Evolutionary conservation across 176 grass and related monocot genomes (phyloP), one percentile per base, ranked within the genome.

Genomic region (Guadua angustifolia): DNA sequence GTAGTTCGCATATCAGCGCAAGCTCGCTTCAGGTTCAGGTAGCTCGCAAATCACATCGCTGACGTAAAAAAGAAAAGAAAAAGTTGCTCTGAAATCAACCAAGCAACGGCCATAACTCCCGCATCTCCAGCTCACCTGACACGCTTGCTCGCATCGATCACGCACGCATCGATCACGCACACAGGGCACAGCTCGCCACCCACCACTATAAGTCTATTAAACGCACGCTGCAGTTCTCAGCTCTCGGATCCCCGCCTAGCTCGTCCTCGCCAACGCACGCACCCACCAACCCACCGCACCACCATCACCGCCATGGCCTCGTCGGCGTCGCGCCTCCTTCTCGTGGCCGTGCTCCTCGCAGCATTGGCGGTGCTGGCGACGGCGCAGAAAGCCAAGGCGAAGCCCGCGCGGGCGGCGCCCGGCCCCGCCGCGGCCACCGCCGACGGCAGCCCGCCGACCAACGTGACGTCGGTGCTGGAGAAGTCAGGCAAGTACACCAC

Each of bases 201-300:
- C 75, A 90, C 88, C 79, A 85, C 73, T 90, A 82, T 78, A 73
- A 82, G 65, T 82, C 73, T 82, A 90, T 86, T 90, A 86, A 90
- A 90, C 84, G 58, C 88, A 1, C 47, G 4, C 14, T 50, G 73
- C 11, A 24, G 21, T 4, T 50, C 47, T 49, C n/a, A n/a, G n/a
- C 13, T 50, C 47, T 16, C 77, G 62, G 87, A 84, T 66, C 80
- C 32, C 42, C 72, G 33, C 65, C 66, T 15, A 50, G 47, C 14
- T 56, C 74, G 45, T 49, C 43, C 71, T 75, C 70, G n/a, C 66
- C 86, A 83, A 9, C 46, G 17, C 72, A 29, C 43, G 16, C 50
- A 25, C 40, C 61, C 15, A 69, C 60, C 32, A 11, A 49, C 52
- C 42, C 29, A 12, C 6, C 52, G 19, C 50, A 11, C 32, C 18